A percentile compares a stretch with the other conserved stretches of the same genome.
Evolutionary conservation across 225 moss, liverwort and hornwort genomes (phyloP).

Genomic region (Climacium dendroides): DNA sequence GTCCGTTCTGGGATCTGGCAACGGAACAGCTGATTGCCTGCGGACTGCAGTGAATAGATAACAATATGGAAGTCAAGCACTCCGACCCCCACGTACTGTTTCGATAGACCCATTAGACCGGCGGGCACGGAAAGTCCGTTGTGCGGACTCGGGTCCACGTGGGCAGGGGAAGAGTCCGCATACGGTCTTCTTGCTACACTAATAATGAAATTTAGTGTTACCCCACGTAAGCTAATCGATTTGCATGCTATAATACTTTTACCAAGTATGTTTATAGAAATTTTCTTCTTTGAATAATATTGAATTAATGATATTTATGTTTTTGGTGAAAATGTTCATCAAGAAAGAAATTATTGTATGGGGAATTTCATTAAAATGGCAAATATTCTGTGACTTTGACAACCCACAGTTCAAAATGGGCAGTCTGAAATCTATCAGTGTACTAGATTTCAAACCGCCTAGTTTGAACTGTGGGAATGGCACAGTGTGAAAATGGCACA

Average conservation of each 20-base stretch:
- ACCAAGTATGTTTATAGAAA: not conserved
- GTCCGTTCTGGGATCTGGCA: not conserved
- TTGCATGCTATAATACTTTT: no score
- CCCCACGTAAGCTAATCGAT: no score
- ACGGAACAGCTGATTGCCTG: not conserved
- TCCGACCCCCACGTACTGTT: no score
- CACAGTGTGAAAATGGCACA: no score
- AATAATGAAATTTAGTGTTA: not conserved
- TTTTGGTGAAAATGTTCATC: not conserved
- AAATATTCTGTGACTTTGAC: no score
- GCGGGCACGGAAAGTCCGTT: not conserved
- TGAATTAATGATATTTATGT: not conserved
- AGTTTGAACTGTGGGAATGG: no score
- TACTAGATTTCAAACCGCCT: no score
- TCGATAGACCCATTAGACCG: not conserved
- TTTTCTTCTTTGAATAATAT: not conserved
- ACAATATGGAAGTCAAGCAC: not conserved
- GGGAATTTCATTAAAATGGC: no score
- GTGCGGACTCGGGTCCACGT: not conserved
- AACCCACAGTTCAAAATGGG: no score
- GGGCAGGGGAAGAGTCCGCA: not conserved
- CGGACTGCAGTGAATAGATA: not conserved
- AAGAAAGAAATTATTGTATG: no score
- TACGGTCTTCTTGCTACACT: not conserved
- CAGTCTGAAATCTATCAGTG: no score